Evolutionary conservation across 805 yeast genomes (phyloP), one percentile per base, ranked within the genome.

Genomic region (Saccharomycopsis sp.): DNA sequence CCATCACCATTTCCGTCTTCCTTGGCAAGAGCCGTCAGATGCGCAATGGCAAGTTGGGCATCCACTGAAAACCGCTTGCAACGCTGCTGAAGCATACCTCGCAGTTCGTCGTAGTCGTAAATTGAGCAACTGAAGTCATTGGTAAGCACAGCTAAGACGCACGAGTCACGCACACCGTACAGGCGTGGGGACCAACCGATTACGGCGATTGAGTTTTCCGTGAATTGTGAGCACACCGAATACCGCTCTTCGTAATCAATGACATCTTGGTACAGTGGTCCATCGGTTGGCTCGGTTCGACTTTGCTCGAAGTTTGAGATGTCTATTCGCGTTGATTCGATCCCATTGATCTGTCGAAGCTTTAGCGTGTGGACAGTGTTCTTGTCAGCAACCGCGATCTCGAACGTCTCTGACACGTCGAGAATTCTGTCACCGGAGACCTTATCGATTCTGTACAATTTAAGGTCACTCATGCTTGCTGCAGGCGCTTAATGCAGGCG

Each of bases 111-210:
- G n/a, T 47, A 41, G 17, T 53, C 55, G 49, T 53, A 59, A 20
- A 59, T 51, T 12, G 47, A n/a, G 25, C 56, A 53, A 22, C 56
- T 56, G 12, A 35, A 22, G 29, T 56, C 59, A 17, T 52, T 56
- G 9, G 62, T 56, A 2, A 56, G n/a, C 22, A 34, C 59, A 1
- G 57, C 57, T 15, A 59, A 51, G 3, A 38, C 38, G 17, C 54
- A 52, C 8, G 22, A 22, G 19, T 14, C 42, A 23, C 53, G 25
- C 9, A 12, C 12, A 2, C 50, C n/a, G 23, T 2, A 24, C n/a
- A 51, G 52, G 14, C 23, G 24, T 3, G 57, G 52, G 15, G 59
- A 56, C 62, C 62, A 59, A 15, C 38, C 44, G 3, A 55, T 15
- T 9, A 42, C 17, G 15, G 42, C 25, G 3, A 53, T 23, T 2